Conservation (phyloP, 2,329 filamentous ascomycete species). For the Sarocladium strictum region DNA sequence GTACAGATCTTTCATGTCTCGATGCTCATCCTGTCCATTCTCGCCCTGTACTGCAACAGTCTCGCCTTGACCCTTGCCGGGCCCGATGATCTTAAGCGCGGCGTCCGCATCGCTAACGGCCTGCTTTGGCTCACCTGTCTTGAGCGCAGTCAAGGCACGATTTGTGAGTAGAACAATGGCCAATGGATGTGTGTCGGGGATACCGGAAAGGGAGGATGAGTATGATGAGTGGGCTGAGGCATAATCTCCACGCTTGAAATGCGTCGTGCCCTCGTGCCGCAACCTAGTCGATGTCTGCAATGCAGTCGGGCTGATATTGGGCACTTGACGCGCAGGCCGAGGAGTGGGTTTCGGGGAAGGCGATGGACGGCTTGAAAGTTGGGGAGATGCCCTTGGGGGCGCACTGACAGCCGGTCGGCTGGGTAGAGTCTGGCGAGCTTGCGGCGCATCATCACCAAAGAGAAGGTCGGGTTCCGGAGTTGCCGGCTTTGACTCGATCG, state of each 20-base stretch:
- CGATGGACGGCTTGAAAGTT: slow-evolving; percentile 22
- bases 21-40: slow-evolving; percentile 53
- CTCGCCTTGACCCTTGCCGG: slow-evolving; percentile 72
- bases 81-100: slow-evolving; percentile 74
- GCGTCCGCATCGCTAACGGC: slow-evolving; percentile 80
- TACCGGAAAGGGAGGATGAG: slow-evolving; percentile 63
- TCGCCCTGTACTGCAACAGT: slow-evolving; percentile 61
- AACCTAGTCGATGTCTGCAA: slow-evolving; percentile 72
- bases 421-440: slow-evolving; percentile 28
- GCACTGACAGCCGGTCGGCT: slow-evolving; percentile 32
- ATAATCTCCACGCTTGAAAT: slow-evolving; percentile 94
- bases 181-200: slow-evolving; percentile 76
- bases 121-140: slow-evolving; percentile 85
- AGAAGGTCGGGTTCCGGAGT: slow-evolving; percentile 58
- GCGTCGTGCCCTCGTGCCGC: slow-evolving; percentile 73
- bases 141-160: slow-evolving; percentile 80
- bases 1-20: slow-evolving; percentile 89
- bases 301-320: slow-evolving; percentile 60
- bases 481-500: slow-evolving; percentile 31
- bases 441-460: slow-evolving; percentile 37
- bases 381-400: slow-evolving; percentile 25
- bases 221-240: slow-evolving; percentile 80
- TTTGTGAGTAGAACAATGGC: slow-evolving; percentile 88
- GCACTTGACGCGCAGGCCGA: slow-evolving; percentile 52
- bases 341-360: slow-evolving; percentile 34